Evolutionary conservation across 495 filamentous ascomycete genomes (phyloP).

Genomic region (Penicillium cinerascens): DNA sequence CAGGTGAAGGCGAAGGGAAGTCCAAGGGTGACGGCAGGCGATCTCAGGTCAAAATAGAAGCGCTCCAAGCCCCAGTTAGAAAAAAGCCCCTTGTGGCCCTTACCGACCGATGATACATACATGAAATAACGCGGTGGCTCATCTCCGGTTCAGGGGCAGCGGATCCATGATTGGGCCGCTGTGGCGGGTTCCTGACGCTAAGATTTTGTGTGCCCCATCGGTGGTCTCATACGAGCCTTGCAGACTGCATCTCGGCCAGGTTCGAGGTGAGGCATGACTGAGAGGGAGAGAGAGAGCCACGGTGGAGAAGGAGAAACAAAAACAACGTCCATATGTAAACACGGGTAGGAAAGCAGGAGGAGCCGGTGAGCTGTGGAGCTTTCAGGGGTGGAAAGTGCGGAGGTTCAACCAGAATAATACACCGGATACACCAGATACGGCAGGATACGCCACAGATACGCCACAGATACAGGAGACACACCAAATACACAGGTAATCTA

Average conservation of each 20-base stretch:
- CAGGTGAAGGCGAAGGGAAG: constrained; percentile 11
- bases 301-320: neutral
- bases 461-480: neutral
- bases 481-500: neutral
- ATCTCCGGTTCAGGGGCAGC: constrained; percentile 27
- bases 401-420: constrained; percentile 1
- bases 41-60: neutral
- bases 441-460: neutral
- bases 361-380: neutral
- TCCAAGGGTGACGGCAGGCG: neutral
- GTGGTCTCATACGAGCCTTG: constrained; percentile 14
- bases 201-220: neutral
- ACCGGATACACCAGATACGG: neutral
- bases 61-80: neutral
- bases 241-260: constrained; percentile 6
- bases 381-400: constrained; percentile 6
- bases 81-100: neutral
- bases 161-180: constrained; percentile 17
- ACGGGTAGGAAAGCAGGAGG: neutral
- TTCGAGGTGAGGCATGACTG: neutral
- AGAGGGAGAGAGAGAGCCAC: neutral
- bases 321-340: no score
- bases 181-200: constrained; percentile 33
- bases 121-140: neutral
- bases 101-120: neutral